Evolutionary conservation across 2,329 filamentous ascomycete genomes (phyloP).

Genomic region (Verticillium tricorpus): DNA sequence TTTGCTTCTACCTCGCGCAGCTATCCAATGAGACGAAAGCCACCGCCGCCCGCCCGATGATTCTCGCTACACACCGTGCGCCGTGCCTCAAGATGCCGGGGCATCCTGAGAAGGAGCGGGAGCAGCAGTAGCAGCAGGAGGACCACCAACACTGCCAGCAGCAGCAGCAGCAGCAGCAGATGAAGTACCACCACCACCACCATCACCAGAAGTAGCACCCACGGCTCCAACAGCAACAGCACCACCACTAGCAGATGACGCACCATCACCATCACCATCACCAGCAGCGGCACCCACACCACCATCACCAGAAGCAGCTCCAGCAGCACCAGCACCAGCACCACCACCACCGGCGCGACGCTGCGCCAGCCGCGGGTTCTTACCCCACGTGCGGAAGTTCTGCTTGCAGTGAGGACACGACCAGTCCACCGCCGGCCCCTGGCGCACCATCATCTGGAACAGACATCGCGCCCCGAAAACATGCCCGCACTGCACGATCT

Average conservation of each 20-base stretch:
- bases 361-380: neutral
- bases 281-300: too few relatives aligned
- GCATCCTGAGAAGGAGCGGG: too few relatives aligned
- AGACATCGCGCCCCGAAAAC: constrained; percentile 2
- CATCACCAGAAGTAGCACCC: too few relatives aligned
- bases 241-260: neutral
- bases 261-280: neutral
- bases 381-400: neutral
- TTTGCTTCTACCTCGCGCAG: neutral
- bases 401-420: neutral
- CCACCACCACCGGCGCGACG: neutral
- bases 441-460: neutral
- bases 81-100: too few relatives aligned
- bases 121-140: too few relatives aligned
- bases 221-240: too few relatives aligned
- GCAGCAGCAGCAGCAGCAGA: too few relatives aligned
- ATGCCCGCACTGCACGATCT: neutral
- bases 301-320: neutral
- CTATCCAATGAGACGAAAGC: neutral
- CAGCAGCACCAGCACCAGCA: too few relatives aligned
- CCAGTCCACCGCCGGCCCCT: neutral
- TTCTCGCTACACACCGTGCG: too few relatives aligned
- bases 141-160: too few relatives aligned
- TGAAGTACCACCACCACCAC: too few relatives aligned
- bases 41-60: too few relatives aligned